These are phyloP conservation scores for Penicillium bovifimosum DNA, from an alignment of 495 filamentous ascomycete species.

Conservation along the genomic window DNA sequence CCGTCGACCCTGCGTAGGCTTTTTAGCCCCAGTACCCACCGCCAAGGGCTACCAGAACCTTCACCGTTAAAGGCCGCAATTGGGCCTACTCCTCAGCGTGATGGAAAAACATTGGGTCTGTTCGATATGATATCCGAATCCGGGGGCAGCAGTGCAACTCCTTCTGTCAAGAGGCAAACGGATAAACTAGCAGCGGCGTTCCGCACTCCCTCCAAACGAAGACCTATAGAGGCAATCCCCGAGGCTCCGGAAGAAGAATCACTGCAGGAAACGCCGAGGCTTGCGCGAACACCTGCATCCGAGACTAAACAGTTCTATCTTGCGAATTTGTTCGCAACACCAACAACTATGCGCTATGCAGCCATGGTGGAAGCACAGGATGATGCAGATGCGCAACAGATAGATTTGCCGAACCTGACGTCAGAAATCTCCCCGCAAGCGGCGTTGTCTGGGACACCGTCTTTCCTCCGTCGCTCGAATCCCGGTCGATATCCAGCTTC, in stretches of 20 bases:
- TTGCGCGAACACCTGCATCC: constrained; percentile 59
- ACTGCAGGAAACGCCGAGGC: constrained; percentile 30
- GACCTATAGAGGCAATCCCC: constrained; percentile 24
- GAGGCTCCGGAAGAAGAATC: constrained; percentile 31
- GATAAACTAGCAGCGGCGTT: constrained; percentile 27
- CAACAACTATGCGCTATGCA: constrained; percentile 45
- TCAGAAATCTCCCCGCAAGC: constrained; percentile 9
- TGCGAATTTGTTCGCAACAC: constrained; percentile 59
- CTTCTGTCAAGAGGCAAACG: constrained; percentile 30
- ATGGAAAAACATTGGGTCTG: constrained; percentile 81
- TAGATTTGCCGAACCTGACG: constrained; percentile 13
- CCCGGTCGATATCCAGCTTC: constrained; percentile 24
- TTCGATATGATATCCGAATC: constrained; percentile 77
- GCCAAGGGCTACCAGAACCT: constrained; percentile 29
- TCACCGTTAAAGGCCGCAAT: constrained; percentile 46
- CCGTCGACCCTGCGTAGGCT: constrained; percentile 52
- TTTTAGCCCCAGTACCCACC: constrained; percentile 54
- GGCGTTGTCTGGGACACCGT: constrained; percentile 52
- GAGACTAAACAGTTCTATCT: constrained; percentile 55
- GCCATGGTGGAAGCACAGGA: constrained; percentile 35
- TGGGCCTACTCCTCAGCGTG: constrained; percentile 86
- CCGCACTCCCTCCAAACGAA: constrained; percentile 39
- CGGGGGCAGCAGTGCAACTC: constrained; percentile 43
- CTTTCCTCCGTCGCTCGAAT: constrained; percentile 62
- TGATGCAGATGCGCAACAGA: constrained; percentile 18